phyloP scores from a whole-genome alignment of 164 flowering plant species.

The Vitis rotundifolia region DNA sequence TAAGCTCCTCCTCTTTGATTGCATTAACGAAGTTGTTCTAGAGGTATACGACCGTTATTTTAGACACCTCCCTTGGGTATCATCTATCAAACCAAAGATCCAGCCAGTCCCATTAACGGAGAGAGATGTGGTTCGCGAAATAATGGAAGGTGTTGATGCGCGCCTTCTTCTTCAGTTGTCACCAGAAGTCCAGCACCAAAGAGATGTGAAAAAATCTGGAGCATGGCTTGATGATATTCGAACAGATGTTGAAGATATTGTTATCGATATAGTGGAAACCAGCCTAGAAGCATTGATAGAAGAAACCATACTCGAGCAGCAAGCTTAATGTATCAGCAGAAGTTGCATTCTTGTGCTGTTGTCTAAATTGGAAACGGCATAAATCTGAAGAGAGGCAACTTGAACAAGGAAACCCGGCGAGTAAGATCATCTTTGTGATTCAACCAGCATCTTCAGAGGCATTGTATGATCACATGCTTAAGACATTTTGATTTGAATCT shows the following conservation, averaged over 20 bases:
- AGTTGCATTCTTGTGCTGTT: background rate
- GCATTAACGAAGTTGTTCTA: conserved; percentile 29
- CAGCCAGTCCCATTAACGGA: conserved; percentile 1
- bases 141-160: conserved; percentile 23
- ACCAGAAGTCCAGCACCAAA: conserved; percentile 20
- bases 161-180: conserved; percentile 9
- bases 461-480: too few species aligned
- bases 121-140: conserved; percentile 21
- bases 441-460: too few species aligned
- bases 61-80: conserved; percentile 23
- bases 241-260: conserved; percentile 24
- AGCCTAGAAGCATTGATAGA: conserved; percentile 21
- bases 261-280: conserved; percentile 18
- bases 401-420: background rate
- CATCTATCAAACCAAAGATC: conserved; percentile 13
- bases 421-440: background rate
- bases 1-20: conserved; percentile 30
- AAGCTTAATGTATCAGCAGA: background rate
- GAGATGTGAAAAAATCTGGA: conserved; percentile 27
- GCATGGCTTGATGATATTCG: conserved; percentile 35
- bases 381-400: too few species aligned
- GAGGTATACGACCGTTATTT: conserved; percentile 14
- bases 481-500: too few species aligned
- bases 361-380: background rate
- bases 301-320: conserved; percentile 16